Base-by-base conservation (phyloP, 192 early-diverging fungal species). In the Gonapodya sp. region DNA sequence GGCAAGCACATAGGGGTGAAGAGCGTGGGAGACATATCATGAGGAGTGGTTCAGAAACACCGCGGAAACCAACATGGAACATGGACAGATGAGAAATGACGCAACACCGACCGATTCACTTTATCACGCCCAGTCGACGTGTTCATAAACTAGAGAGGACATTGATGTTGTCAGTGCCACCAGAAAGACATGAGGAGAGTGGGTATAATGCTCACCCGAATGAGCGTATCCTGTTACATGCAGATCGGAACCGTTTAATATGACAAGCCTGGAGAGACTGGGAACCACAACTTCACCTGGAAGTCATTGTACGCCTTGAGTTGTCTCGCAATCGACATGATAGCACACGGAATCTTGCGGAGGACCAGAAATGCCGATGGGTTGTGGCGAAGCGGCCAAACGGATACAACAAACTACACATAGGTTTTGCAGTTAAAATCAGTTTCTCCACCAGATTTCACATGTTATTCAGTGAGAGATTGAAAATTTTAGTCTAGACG, bases 51-150 rank as follows among this genome's bases (percentile, higher is more conserved):
- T n/a, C n/a, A n/a, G n/a, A n/a, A n/a, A n/a, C n/a, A n/a, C n/a
- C n/a, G n/a, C n/a, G n/a, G n/a, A n/a, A n/a, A n/a, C n/a, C n/a
- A n/a, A n/a, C n/a, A n/a, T n/a, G n/a, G n/a, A n/a, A n/a, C n/a
- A n/a, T n/a, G n/a, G n/a, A n/a, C n/a, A n/a, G n/a, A n/a, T n/a
- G n/a, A n/a, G n/a, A n/a, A n/a, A n/a, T n/a, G n/a, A n/a, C n/a
- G n/a, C n/a, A n/a, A 72, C 16, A 72, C 75, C 14, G 8, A 77
- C 75, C 75, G 30, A 33, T 77, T 77, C 30, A 77, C 34, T 34
- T 34, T 18, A 33, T 77, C 75, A 8, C 75, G 75, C 31, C 75
- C 75, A 2, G 75, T 77, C 30, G 75, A 32, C 75, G 75, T 77
- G 31, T 77, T 77, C 75, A 77, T 77, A 33, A 77, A 77, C 75